Conservation (phyloP, 176 grass and related monocot genomes). For the Oryza meridionalis region DNA sequence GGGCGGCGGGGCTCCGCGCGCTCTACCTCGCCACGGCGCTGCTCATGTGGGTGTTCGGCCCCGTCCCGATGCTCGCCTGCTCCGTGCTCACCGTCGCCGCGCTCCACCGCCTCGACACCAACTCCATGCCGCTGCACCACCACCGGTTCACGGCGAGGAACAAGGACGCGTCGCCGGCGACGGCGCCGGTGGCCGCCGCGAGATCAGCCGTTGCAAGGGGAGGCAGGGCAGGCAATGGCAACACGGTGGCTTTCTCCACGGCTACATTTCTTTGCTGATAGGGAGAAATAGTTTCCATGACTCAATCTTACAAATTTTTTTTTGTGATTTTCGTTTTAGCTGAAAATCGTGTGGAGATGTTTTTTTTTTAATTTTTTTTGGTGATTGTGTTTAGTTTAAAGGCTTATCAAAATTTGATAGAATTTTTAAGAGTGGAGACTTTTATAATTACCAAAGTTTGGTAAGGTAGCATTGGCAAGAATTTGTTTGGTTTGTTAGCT, state of each 20-base stretch:
- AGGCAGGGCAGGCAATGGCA: not conserved
- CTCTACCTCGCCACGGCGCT: conserved; percentile 86
- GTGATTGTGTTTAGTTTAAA: not conserved
- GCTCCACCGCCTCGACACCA: conserved; percentile 65
- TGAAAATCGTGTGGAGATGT: not conserved
- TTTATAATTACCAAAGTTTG: no score
- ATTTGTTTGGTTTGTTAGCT: no score
- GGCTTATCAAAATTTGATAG: no score
- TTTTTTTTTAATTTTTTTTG: not conserved
- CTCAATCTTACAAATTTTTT: not conserved
- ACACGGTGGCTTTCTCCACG: not conserved
- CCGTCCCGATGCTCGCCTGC: conserved; percentile 69
- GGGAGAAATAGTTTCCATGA: not conserved
- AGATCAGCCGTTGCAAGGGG: not conserved
- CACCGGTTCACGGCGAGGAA: conserved; percentile 39
- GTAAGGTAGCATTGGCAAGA: no score
- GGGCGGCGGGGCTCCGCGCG: conserved; percentile 62
- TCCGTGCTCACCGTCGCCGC: conserved; percentile 64
- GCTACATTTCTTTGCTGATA: not conserved
- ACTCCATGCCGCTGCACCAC: conserved; percentile 60
- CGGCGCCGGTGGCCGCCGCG: not conserved
- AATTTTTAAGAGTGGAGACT: no score
- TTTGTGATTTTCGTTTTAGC: not conserved
- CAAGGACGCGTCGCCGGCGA: not conserved
- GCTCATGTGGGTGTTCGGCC: conserved; percentile 82